Evolutionary conservation across 2,329 filamentous ascomycete genomes (phyloP), one percentile per base, ranked within the genome.

Genomic region (Penicillium fuscoglaucum): DNA sequence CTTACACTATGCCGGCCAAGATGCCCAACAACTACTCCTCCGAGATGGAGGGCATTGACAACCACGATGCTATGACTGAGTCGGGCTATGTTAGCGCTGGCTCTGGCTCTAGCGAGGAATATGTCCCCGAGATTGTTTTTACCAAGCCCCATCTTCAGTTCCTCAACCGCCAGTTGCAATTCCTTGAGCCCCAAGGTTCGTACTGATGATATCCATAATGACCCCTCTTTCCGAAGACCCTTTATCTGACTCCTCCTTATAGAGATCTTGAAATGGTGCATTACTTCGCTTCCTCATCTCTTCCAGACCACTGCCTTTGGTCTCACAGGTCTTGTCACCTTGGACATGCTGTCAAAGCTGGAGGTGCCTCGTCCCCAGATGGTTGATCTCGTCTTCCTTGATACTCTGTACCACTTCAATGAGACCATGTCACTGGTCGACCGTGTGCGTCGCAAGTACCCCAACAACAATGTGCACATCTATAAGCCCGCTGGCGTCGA

Each of bases 181-280:
- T 88, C 72, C 90, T 98, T 76, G 87, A 93, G 72, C 91, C 95
- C 61, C 83, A 93, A 78, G 84, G 84, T 85, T 72, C 66, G 78
- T 73, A 50, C 31, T 43, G 12, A 40, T 40, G 6, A 44, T 51
- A 26, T 47, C 28, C 40, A 48, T 45, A 58, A 40, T 48, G 49
- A 56, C 49, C 48, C 37, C 35, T 50, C 48, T 60, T 61, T 33
- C 29, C 47, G 19, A 43, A 50, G 39, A 21, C 39, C 46, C 50
- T 53, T 51, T 24, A 33, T 57, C 60, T 67, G 54, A 65, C 56
- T 60, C 55, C 57, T 62, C 54, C 21, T 52, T 67, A 48, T 56
- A 83, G 93, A 97, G 65, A 89, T 98, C 69, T 85, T 99, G 61
- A 89, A 87, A 78, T 97, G 96, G 90, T 91, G 89, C 82, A 90